Evolutionary conservation across 1,139 yeast species (phyloP), one percentile per base, ranked within the genome.

Genomic region (Protomyces gravidus): DNA sequence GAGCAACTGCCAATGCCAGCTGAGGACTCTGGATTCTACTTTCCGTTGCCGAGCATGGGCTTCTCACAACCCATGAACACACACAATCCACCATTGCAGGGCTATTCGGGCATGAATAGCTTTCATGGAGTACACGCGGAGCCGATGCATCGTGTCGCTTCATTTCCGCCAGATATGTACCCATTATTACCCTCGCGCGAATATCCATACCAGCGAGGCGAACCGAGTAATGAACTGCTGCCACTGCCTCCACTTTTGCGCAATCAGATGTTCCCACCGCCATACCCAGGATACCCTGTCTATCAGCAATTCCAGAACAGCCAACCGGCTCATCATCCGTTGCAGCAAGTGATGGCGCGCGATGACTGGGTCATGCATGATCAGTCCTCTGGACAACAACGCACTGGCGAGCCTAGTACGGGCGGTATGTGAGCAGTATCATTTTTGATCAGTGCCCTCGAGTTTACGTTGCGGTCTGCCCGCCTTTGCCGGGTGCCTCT

Each of bases 211-310:
- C 42, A n/a, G 7, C 42, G 42, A 4, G 42, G 21, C 9, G 42
- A 36, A 17, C 11, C 21, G 5, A 5, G 23, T n/a, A 23, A 23
- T 17, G 42, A 36, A 23, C 21, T 36, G 21, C 19, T 36, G 19
- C 42, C 42, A 13, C 21, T 36, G 17, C 42, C 42, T 15, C 23
- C 42, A 23, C 19, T 36, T n/a, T 23, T 36, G 21, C 42, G 42
- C 42, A 36, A 36, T 17, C 42, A 36, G 42, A 36, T 36, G 21
- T 36, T n/a, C 21, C 42, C 42, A 23, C 42, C 42, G 21, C 42
- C 19, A 13, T 36, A 36, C 19, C 21, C 17, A 9, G 42, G 21
- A 19, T 36, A n/a, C 19, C 42, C 42, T 5, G 9, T 17, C 21
- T 36, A 15, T 15, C 42, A 36, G 5, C 42, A 36, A 17, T 7